Conservation (phyloP, 2,329 filamentous ascomycete genomes). For the Colletotrichum cordylinicola region DNA sequence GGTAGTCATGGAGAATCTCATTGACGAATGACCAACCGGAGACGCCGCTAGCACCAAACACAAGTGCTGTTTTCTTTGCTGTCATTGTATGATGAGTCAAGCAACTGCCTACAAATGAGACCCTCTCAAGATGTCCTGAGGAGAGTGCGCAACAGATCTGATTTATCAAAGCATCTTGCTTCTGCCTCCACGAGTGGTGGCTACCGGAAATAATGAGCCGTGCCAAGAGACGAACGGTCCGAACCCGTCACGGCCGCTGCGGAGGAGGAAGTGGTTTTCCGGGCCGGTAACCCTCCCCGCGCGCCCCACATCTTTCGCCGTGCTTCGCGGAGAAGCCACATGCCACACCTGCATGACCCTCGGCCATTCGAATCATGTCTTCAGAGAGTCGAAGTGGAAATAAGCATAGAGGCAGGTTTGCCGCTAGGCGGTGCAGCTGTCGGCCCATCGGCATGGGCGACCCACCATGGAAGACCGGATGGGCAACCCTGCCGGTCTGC, state of each 20-base stretch:
- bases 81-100: background rate
- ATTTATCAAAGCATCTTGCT: background rate
- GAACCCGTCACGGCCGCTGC: background rate
- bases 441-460: background rate
- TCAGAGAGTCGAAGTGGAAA: background rate
- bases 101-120: background rate
- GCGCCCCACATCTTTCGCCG: background rate
- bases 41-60: constrained; percentile 25
- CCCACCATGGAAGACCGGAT: background rate
- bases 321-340: background rate
- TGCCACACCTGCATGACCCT: background rate
- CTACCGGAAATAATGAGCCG: background rate
- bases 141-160: background rate
- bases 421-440: background rate
- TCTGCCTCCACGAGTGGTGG: background rate
- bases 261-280: background rate
- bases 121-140: background rate
- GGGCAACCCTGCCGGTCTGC: background rate
- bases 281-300: background rate
- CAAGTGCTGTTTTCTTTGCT: constrained; percentile 13
- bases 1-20: constrained; percentile 27
- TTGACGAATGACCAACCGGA: constrained; percentile 27
- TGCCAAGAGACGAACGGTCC: background rate
- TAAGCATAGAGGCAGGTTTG: too few relatives aligned
- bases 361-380: background rate